These are phyloP conservation scores for Candida pseudocylindracea DNA, from an alignment of 1,139 yeast species.

Conservation along the genomic window DNA sequence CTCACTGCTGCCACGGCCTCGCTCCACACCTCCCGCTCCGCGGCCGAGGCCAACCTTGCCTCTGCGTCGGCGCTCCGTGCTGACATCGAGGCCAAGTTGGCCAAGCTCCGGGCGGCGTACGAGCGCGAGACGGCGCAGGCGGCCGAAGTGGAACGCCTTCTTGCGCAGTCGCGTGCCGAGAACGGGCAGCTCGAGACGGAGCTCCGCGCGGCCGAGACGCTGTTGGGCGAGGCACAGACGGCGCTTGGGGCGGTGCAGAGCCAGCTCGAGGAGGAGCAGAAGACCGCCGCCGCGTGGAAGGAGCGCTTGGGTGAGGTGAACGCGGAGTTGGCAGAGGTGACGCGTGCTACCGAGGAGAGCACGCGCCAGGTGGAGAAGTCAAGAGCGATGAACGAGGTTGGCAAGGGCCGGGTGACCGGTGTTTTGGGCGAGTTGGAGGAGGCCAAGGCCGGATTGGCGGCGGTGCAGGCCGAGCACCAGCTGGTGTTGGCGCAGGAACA, in stretches of 20 bases:
- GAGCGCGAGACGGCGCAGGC: constrained; percentile 65
- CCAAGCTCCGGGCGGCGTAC: constrained; percentile 43
- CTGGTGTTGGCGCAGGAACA: background rate
- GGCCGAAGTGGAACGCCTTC: constrained; percentile 38
- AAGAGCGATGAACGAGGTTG: constrained; percentile 37
- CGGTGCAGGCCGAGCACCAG: constrained; percentile 4
- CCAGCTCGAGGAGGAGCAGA: constrained; percentile 40
- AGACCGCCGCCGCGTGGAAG: constrained; percentile 38
- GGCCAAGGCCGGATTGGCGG: constrained; percentile 6
- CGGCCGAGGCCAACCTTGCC: constrained; percentile 57
- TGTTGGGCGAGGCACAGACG: constrained; percentile 45
- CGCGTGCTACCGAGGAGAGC: constrained; percentile 27
- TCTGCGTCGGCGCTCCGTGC: constrained; percentile 5
- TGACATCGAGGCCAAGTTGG: constrained; percentile 39
- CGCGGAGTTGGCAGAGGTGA: constrained; percentile 40
- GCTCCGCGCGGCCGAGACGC: constrained; percentile 63
- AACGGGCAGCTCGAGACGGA: constrained; percentile 56
- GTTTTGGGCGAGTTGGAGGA: constrained; percentile 11
- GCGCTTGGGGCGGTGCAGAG: constrained; percentile 42
- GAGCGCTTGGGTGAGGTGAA: constrained; percentile 47
- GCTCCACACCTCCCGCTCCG: constrained; percentile 45
- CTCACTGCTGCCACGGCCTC: constrained; percentile 53
- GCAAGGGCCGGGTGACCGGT: constrained; percentile 38
- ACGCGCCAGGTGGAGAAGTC: constrained; percentile 20
- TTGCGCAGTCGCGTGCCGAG: constrained; percentile 41